phyloP scores from a whole-genome alignment of 75 land plant species.

The Sequoia sempervirens region DNA sequence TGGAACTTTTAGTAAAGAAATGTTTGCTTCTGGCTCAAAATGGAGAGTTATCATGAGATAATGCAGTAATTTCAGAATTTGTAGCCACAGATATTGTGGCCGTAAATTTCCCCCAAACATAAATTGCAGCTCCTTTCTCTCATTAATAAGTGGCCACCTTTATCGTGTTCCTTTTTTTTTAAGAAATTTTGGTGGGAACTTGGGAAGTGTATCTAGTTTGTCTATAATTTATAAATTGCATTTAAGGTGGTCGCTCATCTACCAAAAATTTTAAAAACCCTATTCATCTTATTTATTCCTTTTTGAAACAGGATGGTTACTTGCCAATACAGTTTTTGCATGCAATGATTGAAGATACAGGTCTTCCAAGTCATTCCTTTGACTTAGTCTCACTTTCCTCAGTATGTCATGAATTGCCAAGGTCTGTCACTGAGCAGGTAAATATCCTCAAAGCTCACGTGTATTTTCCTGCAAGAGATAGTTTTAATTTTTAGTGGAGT shows the following conservation, averaged over 20 bases:
- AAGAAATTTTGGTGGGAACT: not conserved
- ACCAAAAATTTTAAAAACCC: not conserved
- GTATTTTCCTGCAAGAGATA: not conserved
- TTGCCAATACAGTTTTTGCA: slow-evolving; percentile 35
- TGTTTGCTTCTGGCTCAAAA: not conserved
- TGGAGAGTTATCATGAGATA: not conserved
- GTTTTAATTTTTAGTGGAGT: not conserved
- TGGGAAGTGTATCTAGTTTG: not conserved
- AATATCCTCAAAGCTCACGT: not conserved
- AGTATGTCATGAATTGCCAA: slow-evolving; percentile 46
- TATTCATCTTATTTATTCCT: not conserved
- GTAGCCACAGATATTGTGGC: not conserved
- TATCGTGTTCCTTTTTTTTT: not conserved
- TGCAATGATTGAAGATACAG: slow-evolving; percentile 39
- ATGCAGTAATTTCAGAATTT: not conserved
- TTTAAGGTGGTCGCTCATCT: not conserved
- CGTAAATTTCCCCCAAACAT: not conserved
- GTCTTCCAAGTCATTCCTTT: slow-evolving; percentile 30
- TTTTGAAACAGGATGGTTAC: slow-evolving; percentile 19
- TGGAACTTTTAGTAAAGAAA: not conserved
- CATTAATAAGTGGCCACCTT: not conserved
- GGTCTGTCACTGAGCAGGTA: slow-evolving; percentile 38
- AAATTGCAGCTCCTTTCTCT: not conserved
- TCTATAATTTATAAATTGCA: not conserved
- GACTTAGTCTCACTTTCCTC: slow-evolving; percentile 37